phyloP scores from a whole-genome alignment of 768 basidiomycete species.

The Obba rivulosa region DNA sequence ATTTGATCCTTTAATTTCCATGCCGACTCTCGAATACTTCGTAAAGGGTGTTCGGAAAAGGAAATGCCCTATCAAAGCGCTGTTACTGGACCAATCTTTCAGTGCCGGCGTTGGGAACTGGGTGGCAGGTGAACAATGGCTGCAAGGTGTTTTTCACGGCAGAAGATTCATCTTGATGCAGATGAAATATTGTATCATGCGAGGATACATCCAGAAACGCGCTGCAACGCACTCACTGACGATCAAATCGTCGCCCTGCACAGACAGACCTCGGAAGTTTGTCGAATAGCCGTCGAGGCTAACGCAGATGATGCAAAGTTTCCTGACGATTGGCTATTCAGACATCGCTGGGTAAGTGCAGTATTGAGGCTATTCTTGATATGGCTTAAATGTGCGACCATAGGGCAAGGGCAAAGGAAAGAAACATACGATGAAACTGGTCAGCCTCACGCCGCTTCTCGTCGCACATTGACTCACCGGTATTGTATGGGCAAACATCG shows the following conservation, averaged over 20 bases:
- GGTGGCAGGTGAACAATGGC: slow-evolving; percentile 54
- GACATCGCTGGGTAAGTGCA: slow-evolving; percentile 62
- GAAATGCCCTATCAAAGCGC: slow-evolving; percentile 62
- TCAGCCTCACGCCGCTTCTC: slow-evolving; percentile 18
- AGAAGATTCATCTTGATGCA: slow-evolving; percentile 19
- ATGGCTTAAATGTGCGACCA: too few species aligned
- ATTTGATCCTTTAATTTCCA: slow-evolving; percentile 71
- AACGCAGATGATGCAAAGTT: slow-evolving; percentile 68
- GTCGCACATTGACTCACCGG: neutral
- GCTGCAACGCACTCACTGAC: slow-evolving; percentile 48
- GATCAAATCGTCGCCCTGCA: slow-evolving; percentile 48
- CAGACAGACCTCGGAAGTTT: slow-evolving; percentile 48
- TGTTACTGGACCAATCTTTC: slow-evolving; percentile 77
- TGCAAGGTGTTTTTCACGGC: neutral
- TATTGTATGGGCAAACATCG: neutral
- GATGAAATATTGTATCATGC: slow-evolving; percentile 76
- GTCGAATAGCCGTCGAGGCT: slow-evolving; percentile 54
- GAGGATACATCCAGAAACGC: slow-evolving; percentile 65
- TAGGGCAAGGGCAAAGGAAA: slow-evolving; percentile 58
- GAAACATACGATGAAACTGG: slow-evolving; percentile 43
- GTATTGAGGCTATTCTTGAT: too few species aligned
- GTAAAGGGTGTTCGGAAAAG: slow-evolving; percentile 42
- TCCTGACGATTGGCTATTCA: slow-evolving; percentile 64
- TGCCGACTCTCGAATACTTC: slow-evolving; percentile 56
- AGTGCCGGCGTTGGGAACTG: slow-evolving; percentile 81